Evolutionary conservation across 2,329 filamentous ascomycete genomes (phyloP).

Genomic region (Fusarium newnesense): DNA sequence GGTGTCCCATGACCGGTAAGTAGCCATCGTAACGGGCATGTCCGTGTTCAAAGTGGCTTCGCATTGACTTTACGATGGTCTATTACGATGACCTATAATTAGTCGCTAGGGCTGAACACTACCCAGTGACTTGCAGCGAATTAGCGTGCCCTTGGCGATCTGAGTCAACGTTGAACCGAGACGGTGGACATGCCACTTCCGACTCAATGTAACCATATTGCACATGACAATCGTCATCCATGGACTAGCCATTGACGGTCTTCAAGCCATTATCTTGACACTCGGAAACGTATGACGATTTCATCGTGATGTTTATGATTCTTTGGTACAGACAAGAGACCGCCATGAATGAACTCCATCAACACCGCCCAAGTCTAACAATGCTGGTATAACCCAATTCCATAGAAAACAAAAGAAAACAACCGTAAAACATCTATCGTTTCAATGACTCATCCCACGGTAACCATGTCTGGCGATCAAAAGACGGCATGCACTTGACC

Average conservation of each 20-base stretch:
- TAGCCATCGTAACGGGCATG: background rate
- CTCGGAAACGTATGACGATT: background rate
- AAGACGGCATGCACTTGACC: slow-evolving; percentile 61
- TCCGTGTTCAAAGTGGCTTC: background rate
- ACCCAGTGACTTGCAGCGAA: background rate
- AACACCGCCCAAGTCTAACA: slow-evolving; percentile 15
- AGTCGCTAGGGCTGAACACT: background rate
- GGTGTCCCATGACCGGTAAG: background rate
- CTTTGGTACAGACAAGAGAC: background rate
- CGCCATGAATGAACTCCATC: slow-evolving; percentile 13
- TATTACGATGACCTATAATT: background rate
- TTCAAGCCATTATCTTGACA: background rate
- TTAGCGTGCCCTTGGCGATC: background rate
- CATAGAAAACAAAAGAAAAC: background rate
- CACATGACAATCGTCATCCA: background rate
- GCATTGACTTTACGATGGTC: background rate
- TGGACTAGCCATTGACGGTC: background rate
- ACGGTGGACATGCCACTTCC: background rate
- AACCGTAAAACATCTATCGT: background rate
- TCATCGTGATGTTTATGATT: background rate
- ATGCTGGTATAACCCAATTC: slow-evolving; percentile 4
- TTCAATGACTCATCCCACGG: slow-evolving; percentile 48
- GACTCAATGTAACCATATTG: slow-evolving; percentile 1
- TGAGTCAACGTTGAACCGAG: background rate
- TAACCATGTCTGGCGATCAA: slow-evolving; percentile 54